These are phyloP conservation scores for Oemleria cerasiformis DNA, from an alignment of 306 rosid species.

Conservation along the genomic window DNA sequence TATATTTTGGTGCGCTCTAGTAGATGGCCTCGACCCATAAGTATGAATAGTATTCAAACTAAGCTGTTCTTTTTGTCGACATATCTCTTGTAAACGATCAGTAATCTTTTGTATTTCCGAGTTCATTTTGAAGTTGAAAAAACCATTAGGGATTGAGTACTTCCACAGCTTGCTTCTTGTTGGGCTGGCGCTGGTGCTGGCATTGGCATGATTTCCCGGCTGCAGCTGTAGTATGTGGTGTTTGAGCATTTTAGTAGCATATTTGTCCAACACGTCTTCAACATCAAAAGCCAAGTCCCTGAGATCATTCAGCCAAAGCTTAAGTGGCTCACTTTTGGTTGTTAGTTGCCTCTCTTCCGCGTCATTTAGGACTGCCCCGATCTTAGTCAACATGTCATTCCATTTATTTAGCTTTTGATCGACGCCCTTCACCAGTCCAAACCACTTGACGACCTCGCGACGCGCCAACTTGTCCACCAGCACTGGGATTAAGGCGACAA, in stretches of 20 bases:
- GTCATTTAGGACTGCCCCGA: neutral
- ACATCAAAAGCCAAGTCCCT: conserved; percentile 20
- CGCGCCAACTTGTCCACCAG: neutral
- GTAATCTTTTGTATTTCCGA: neutral
- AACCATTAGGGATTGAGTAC: neutral
- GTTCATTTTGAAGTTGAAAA: neutral
- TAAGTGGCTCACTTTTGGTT: neutral
- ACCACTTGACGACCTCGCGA: neutral
- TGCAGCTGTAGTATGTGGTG: neutral
- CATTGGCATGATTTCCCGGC: too few relatives aligned
- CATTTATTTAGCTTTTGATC: neutral
- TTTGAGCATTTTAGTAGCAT: neutral
- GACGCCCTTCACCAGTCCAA: neutral
- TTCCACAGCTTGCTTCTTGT: neutral
- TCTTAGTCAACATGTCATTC: neutral
- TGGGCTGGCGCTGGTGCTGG: neutral
- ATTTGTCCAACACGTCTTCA: conserved; percentile 30
- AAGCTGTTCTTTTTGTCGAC: neutral
- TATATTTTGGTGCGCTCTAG: neutral
- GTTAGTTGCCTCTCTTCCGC: conserved; percentile 12
- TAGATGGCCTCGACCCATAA: neutral
- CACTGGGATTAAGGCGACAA: neutral
- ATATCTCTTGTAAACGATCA: neutral
- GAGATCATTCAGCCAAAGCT: conserved; percentile 25
- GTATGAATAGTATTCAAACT: too few relatives aligned